phyloP scores from a whole-genome alignment of 2,329 filamentous ascomycete species.

The Fusarium sp. region DNA sequence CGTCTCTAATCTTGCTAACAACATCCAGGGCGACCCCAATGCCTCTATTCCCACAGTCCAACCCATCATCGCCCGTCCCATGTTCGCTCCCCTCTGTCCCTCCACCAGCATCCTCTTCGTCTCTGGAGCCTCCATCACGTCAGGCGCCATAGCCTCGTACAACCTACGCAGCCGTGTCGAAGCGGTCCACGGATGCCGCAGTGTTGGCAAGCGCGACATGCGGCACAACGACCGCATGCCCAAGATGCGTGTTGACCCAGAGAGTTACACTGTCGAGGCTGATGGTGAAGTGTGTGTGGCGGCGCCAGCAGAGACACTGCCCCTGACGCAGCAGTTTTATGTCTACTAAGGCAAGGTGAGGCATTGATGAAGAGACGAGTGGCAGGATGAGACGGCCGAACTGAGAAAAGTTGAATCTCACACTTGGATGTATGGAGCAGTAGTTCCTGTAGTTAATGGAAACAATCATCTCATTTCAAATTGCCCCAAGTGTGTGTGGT shows the following conservation, averaged over 20 bases:
- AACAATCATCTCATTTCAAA: not conserved
- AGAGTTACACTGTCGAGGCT: constrained; percentile 88
- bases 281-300: constrained; percentile 81
- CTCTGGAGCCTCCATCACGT: constrained; percentile 75
- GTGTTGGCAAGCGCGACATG: constrained; percentile 87
- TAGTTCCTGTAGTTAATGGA: not conserved
- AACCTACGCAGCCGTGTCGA: constrained; percentile 83
- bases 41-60: constrained; percentile 90
- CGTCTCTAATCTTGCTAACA: constrained; percentile 1
- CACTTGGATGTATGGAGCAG: not conserved
- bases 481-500: not conserved
- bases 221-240: constrained; percentile 88
- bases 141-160: constrained; percentile 77
- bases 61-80: constrained; percentile 84
- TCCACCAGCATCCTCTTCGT: constrained; percentile 85
- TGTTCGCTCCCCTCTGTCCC: constrained; percentile 84
- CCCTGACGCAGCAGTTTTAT: constrained; percentile 82
- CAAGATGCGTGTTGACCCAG: constrained; percentile 90
- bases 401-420: not conserved
- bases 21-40: constrained; percentile 77
- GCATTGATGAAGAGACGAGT: too few relatives aligned
- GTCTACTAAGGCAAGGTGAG: constrained; percentile 69
- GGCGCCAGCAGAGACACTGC: constrained; percentile 77
- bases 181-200: constrained; percentile 80
- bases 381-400: not conserved